phyloP scores from a whole-genome alignment of 495 filamentous ascomycete species.

The Penicillium daleae region DNA sequence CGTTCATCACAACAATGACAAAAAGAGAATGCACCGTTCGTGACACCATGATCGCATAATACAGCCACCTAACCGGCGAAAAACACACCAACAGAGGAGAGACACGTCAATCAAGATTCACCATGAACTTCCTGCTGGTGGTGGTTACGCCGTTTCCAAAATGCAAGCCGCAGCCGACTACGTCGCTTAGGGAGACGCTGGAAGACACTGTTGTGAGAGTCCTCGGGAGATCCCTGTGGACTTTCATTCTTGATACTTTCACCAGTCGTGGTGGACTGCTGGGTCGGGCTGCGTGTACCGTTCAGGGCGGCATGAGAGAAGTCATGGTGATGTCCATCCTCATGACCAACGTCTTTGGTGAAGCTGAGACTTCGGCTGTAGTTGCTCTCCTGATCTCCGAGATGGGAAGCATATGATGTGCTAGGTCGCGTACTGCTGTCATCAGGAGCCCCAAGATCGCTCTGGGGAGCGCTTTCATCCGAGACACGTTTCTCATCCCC shows the following conservation, averaged over 20 bases:
- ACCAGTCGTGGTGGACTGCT: constrained; percentile 36
- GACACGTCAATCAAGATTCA: constrained; percentile 34
- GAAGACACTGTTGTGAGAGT: constrained; percentile 24
- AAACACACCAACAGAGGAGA: background rate
- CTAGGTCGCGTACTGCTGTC: constrained; percentile 37
- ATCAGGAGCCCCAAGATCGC: constrained; percentile 30
- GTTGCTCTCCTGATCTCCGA: constrained; percentile 25
- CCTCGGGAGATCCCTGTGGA: constrained; percentile 23
- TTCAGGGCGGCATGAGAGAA: constrained; percentile 29
- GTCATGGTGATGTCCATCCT: constrained; percentile 35
- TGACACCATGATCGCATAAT: constrained; percentile 38
- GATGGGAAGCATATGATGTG: constrained; percentile 32
- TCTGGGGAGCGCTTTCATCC: constrained; percentile 37
- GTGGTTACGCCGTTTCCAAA: constrained; percentile 49
- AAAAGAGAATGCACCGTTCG: constrained; percentile 34
- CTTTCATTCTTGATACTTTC: constrained; percentile 36
- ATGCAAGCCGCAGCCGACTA: constrained; percentile 50
- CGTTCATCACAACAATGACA: constrained; percentile 24
- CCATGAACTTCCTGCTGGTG: constrained; percentile 44
- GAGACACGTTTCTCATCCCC: constrained; percentile 46
- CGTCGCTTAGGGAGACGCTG: constrained; percentile 42
- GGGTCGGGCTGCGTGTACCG: constrained; percentile 34
- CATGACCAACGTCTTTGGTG: constrained; percentile 15
- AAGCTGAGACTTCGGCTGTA: constrained; percentile 27
- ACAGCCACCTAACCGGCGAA: constrained; percentile 14